Evolutionary conservation across 1,284 basidiomycete species (phyloP), one percentile per base, ranked within the genome.

Genomic region (Ustilago vetiveriae): DNA sequence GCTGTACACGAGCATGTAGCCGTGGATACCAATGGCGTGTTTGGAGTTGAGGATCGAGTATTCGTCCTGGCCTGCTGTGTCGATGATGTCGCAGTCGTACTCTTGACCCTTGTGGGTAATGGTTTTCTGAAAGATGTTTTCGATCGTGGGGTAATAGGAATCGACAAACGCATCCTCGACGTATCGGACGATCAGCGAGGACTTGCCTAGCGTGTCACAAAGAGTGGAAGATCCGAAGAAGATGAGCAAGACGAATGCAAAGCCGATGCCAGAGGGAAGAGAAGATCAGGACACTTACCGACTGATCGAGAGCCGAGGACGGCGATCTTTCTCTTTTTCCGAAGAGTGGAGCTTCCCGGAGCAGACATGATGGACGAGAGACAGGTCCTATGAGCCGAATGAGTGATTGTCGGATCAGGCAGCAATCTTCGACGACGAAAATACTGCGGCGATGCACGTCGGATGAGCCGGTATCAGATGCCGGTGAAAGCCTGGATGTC

Each of bases 41-140:
- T 91, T 91, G 60, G 89, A 87, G 72, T 90, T 88, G 79, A 92
- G 77, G 67, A 92, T 89, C 26, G 90, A 90, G 84, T 90, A 92
- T 79, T 93, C 92, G 77, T 93, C 92, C 89, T 98, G 77, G 23
- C 96, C 96, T 52, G 96, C 96, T 60, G 94, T 97, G 84, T 99
- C 96, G 81, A 98, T 92, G 85, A 99, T 97, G 85, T 98, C 94
- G 85, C 92, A 93, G 72, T 92, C 88, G 81, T 92, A 98, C 72
- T 94, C 90, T 39, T 88, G 85, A 51, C 92, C 92, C 63, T 91
- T 90, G 85, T 90, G 88, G 71, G 87, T 88, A 83, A 98, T 88
- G 42, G 86, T 87, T 86, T 96, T 97, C 69, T 88, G 86, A 82
- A 92, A 92, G 39, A 90, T 92, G 75, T 86, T 88, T 83, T 97